Conservation (phyloP, 2,329 filamentous ascomycete genomes). For the Pseudocercospora fuligena region DNA sequence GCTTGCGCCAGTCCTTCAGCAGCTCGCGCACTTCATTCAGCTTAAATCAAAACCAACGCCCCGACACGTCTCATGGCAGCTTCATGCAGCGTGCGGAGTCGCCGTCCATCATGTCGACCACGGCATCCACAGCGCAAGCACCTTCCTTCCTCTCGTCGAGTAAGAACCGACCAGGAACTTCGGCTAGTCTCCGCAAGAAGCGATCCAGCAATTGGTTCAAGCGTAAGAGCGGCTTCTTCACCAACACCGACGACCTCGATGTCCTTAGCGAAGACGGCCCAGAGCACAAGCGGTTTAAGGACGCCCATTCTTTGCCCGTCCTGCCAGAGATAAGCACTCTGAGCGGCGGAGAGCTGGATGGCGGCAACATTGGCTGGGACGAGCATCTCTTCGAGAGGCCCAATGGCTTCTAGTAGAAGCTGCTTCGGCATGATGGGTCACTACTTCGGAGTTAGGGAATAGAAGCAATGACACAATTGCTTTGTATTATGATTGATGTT, state of each 20-base stretch:
- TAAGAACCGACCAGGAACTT: constrained; percentile 15
- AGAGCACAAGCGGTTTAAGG: constrained; percentile 35
- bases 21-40: constrained; percentile 41
- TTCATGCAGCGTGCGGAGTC: constrained; percentile 25
- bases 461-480: constrained; percentile 3
- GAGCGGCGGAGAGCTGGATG: constrained; percentile 30
- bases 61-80: constrained; percentile 25
- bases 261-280: constrained; percentile 34
- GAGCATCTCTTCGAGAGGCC: constrained; percentile 35
- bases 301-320: constrained; percentile 29
- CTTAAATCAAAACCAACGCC: constrained; percentile 24
- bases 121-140: constrained; percentile 24
- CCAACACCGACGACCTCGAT: constrained; percentile 34
- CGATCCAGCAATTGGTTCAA: constrained; percentile 44
- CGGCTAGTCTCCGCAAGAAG: constrained; percentile 32
- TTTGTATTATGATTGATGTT: constrained; percentile 8
- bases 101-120: constrained; percentile 32
- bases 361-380: constrained; percentile 41
- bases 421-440: not conserved
- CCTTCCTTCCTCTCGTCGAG: constrained; percentile 20
- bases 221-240: constrained; percentile 42
- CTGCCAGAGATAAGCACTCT: constrained; percentile 38
- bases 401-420: not conserved
- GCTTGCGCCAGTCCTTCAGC: constrained; percentile 43
- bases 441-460: not conserved